A percentile compares a stretch with the other conserved stretches of the same genome.
Evolutionary conservation across 192 early-diverging fungal species (phyloP).

Genomic region (Podila minutissima): DNA sequence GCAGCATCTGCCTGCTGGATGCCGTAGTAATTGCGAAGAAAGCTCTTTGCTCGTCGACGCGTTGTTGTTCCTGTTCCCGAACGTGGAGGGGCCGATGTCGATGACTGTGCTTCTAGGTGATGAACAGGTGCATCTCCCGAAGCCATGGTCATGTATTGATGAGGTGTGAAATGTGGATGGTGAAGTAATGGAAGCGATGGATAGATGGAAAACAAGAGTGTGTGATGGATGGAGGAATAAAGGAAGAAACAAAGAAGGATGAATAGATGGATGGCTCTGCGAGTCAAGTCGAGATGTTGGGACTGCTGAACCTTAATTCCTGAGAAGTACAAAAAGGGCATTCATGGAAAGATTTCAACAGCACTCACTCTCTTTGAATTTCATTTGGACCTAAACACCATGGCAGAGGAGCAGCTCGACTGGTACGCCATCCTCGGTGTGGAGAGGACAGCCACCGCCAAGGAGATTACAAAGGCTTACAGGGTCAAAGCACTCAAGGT

Average conservation of each 20-base stretch:
- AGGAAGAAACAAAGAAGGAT: no score
- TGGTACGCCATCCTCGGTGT: slow-evolving; percentile 61
- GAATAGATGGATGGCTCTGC: not conserved
- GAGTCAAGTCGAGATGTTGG: no score
- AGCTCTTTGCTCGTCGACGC: slow-evolving; percentile 52
- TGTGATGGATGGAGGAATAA: no score
- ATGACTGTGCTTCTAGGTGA: slow-evolving; percentile 9
- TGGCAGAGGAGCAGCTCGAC: slow-evolving; percentile 56
- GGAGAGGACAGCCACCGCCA: slow-evolving; percentile 46
- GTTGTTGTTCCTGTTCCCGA: slow-evolving; percentile 3
- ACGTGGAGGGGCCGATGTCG: not conserved
- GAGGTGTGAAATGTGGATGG: slow-evolving; percentile 2
- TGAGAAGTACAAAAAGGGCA: not conserved
- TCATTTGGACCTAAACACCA: not conserved
- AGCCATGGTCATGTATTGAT: slow-evolving; percentile 5
- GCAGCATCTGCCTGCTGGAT: slow-evolving; percentile 36
- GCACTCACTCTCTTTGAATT: not conserved
- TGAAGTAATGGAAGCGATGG: not conserved
- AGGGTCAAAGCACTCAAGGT: slow-evolving; percentile 74
- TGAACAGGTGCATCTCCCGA: slow-evolving; percentile 5
- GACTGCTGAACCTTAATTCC: not conserved
- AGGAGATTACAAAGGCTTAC: slow-evolving; percentile 62
- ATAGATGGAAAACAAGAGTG: no score
- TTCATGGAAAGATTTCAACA: not conserved
- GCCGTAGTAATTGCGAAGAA: slow-evolving; percentile 68